These are phyloP conservation scores for Clonostachys chloroleuca DNA, from an alignment of 2,329 filamentous ascomycete species.

Conservation along the genomic window DNA sequence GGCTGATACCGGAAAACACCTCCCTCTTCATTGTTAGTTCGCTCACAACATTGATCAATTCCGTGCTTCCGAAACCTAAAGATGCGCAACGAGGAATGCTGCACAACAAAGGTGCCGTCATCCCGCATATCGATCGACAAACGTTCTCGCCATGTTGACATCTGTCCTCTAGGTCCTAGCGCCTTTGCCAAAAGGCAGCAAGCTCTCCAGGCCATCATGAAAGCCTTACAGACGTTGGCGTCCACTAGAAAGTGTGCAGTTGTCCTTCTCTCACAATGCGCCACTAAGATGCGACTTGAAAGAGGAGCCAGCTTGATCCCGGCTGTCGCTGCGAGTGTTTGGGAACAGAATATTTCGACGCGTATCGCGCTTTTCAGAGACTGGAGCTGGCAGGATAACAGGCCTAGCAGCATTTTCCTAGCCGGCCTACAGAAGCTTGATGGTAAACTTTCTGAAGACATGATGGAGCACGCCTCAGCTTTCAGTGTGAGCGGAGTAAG, in stretches of 20 bases:
- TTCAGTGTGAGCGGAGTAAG: slow-evolving; percentile 44
- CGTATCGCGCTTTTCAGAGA: slow-evolving; percentile 77
- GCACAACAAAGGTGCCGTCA: slow-evolving; percentile 27
- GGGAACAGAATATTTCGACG: slow-evolving; percentile 74
- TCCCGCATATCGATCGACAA: not conserved
- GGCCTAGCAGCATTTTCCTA: slow-evolving; percentile 47
- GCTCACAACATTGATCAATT: slow-evolving; percentile 70
- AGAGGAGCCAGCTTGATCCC: slow-evolving; percentile 67
- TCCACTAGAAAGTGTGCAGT: slow-evolving; percentile 69
- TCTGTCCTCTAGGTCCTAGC: slow-evolving; percentile 20
- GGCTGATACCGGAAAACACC: slow-evolving; percentile 58
- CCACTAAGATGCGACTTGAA: slow-evolving; percentile 71
- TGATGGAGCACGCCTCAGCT: slow-evolving; percentile 37
- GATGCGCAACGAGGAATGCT: slow-evolving; percentile 30
- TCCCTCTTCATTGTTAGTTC: slow-evolving; percentile 74
- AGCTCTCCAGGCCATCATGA: slow-evolving; percentile 59
- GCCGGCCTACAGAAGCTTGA: slow-evolving; percentile 62
- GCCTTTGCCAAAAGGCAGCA: slow-evolving; percentile 39
- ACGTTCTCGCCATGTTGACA: not conserved
- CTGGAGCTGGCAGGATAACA: slow-evolving; percentile 51
- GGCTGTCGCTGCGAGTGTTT: slow-evolving; percentile 69
- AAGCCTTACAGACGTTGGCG: slow-evolving; percentile 70
- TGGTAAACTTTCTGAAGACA: slow-evolving; percentile 38
- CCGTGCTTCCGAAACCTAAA: slow-evolving; percentile 64
- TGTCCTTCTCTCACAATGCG: slow-evolving; percentile 73